These are phyloP conservation scores for Xylaria venustula DNA, from an alignment of 495 filamentous ascomycete species.

Conservation along the genomic window DNA sequence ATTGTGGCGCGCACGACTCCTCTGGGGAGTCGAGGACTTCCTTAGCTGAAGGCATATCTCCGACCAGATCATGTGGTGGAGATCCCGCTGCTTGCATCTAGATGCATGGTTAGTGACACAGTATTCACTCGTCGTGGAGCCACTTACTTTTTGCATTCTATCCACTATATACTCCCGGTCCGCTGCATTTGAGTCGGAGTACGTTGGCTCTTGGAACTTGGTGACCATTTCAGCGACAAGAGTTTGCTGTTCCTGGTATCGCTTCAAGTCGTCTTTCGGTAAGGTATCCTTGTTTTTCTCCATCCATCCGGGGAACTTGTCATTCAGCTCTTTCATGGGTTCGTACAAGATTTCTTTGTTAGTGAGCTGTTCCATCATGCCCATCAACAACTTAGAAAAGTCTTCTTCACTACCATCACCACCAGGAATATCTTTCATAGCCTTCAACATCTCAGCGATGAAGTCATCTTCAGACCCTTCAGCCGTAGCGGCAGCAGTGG, in stretches of 20 bases:
- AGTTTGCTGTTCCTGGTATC: conserved; percentile 77
- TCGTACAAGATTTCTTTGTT: conserved; percentile 98
- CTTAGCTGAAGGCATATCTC: conserved; percentile 78
- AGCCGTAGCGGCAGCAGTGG: conserved; percentile 72
- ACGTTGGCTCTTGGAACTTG: conserved; percentile 78
- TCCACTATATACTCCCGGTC: conserved; percentile 94
- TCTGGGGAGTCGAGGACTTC: conserved; percentile 69
- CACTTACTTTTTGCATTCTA: conserved; percentile 88
- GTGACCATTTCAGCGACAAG: conserved; percentile 84
- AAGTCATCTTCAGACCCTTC: conserved; percentile 70
- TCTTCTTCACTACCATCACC: conserved; percentile 76
- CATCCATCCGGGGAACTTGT: conserved; percentile 89
- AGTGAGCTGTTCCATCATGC: conserved; percentile 98
- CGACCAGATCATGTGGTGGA: conserved; percentile 84
- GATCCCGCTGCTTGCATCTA: conserved; percentile 94
- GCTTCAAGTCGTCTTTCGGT: conserved; percentile 64
- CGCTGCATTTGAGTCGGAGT: conserved; percentile 73
- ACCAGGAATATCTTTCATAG: conserved; percentile 64
- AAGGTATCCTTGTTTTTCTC: conserved; percentile 67
- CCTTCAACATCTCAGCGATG: conserved; percentile 80
- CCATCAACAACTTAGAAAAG: conserved; percentile 86
- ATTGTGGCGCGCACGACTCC: conserved; percentile 71
- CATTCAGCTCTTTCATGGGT: conserved; percentile 94
- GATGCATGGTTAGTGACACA: conserved; percentile 19
- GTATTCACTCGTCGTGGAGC: conserved; percentile 1